Conservation (phyloP, 75 land plant species). For the Isoetes taiwanensis region DNA sequence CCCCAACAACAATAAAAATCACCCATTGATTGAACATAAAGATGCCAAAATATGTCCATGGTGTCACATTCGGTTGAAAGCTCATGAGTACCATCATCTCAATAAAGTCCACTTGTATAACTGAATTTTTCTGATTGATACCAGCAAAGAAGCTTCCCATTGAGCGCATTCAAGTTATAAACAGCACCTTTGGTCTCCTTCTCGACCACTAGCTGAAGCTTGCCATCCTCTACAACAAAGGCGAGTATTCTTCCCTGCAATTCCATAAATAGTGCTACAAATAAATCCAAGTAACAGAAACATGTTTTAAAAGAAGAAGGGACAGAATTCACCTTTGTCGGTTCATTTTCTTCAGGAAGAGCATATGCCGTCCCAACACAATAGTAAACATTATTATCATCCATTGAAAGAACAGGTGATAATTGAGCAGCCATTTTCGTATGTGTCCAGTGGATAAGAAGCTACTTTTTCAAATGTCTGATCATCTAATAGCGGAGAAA, state of each 20-base stretch:
- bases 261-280: too few relatives aligned
- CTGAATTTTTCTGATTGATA: slow-evolving; percentile 94
- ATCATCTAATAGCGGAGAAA: slow-evolving; percentile 82
- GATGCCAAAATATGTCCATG: slow-evolving; percentile 89
- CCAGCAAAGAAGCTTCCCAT: slow-evolving; percentile 95
- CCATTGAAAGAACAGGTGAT: slow-evolving; percentile 92
- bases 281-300: too few relatives aligned
- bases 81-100: slow-evolving; percentile 92
- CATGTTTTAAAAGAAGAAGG: neutral
- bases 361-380: slow-evolving; percentile 98
- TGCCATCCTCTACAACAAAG: slow-evolving; percentile 52
- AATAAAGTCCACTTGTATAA: slow-evolving; percentile 88
- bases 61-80: slow-evolving; percentile 91
- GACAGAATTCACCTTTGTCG: slow-evolving; percentile 58
- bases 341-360: slow-evolving; percentile 88
- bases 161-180: slow-evolving; percentile 87
- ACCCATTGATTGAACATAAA: slow-evolving; percentile 92
- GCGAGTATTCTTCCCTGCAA: slow-evolving; percentile 91
- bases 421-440: slow-evolving; percentile 87
- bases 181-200: slow-evolving; percentile 99
- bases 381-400: slow-evolving; percentile 77
- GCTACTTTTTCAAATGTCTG: slow-evolving; percentile 84
- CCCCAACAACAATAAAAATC: slow-evolving; percentile 99
- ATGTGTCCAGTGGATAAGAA: slow-evolving; percentile 62
- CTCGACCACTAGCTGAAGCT: slow-evolving; percentile 56